A percentile compares a stretch with the other conserved stretches of the same genome.
Evolutionary conservation across 345 rosid species (phyloP).

Genomic region (Gossypium stocksii): DNA sequence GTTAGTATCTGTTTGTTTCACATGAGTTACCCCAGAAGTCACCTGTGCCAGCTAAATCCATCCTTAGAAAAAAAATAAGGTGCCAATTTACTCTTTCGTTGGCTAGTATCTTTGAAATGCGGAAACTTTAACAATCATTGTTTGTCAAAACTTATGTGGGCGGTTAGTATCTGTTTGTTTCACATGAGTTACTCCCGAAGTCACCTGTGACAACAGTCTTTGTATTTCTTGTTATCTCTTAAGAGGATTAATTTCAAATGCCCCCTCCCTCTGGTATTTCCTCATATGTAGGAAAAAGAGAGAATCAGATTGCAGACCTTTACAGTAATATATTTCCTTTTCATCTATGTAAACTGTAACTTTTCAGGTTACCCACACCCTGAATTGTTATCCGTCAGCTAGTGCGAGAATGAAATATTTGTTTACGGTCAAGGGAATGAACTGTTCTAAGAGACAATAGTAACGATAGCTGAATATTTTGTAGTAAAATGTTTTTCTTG

Average conservation of each 20-base stretch:
- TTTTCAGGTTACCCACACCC: neutral
- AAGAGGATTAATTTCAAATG: neutral
- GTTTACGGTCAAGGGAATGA: neutral
- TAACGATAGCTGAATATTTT: neutral
- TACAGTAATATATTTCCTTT: neutral
- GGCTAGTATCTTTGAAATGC: too few relatives aligned
- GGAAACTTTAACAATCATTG: too few relatives aligned
- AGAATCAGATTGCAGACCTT: neutral
- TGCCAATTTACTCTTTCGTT: too few relatives aligned
- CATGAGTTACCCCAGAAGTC: neutral
- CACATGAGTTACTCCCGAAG: neutral
- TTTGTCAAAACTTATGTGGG: neutral
- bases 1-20: neutral
- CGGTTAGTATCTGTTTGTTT: neutral
- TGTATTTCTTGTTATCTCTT: neutral
- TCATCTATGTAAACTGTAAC: neutral
- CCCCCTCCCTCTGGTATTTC: neutral
- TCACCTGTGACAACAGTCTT: neutral
- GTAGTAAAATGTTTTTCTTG: neutral
- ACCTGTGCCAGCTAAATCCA: neutral
- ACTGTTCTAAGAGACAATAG: neutral
- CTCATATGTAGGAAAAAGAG: neutral
- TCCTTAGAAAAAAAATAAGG: neutral
- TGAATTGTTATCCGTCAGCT: neutral
- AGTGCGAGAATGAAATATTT: neutral